These are phyloP conservation scores for Blastocladiella britannica DNA, from an alignment of 192 early-diverging fungal genomes.

Conservation along the genomic window DNA sequence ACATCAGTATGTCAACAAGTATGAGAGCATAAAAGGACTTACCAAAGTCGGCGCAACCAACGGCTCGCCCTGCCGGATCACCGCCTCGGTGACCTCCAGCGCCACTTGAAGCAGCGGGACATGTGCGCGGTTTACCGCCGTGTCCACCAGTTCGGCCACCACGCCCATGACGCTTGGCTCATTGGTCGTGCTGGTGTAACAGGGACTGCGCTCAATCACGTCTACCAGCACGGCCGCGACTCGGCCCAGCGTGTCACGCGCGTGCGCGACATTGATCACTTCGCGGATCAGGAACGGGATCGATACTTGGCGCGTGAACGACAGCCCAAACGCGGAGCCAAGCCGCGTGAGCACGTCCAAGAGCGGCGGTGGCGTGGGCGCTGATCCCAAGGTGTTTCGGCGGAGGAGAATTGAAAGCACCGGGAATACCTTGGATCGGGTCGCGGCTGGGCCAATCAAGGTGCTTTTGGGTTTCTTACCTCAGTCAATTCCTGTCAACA, in stretches of 20 bases:
- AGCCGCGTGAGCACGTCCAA: too few relatives aligned
- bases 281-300: background rate
- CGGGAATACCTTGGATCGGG: too few relatives aligned
- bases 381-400: too few relatives aligned
- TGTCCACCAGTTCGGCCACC: background rate
- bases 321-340: too few relatives aligned
- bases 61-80: background rate
- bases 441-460: too few relatives aligned
- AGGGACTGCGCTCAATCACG: background rate
- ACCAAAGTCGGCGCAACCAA: background rate
- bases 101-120: background rate
- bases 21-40: background rate
- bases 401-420: too few relatives aligned
- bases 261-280: background rate
- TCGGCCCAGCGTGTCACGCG: background rate
- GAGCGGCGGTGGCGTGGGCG: too few relatives aligned
- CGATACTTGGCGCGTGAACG: too few relatives aligned
- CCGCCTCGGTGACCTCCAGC: background rate
- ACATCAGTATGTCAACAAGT: background rate
- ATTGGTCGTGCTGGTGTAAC: background rate
- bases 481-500: too few relatives aligned
- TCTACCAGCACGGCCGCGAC: background rate
- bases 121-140: background rate
- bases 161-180: background rate
- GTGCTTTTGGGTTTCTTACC: too few relatives aligned